Conservation (phyloP, 495 filamentous ascomycete genomes). For the Trichoderma asperelloides region DNA sequence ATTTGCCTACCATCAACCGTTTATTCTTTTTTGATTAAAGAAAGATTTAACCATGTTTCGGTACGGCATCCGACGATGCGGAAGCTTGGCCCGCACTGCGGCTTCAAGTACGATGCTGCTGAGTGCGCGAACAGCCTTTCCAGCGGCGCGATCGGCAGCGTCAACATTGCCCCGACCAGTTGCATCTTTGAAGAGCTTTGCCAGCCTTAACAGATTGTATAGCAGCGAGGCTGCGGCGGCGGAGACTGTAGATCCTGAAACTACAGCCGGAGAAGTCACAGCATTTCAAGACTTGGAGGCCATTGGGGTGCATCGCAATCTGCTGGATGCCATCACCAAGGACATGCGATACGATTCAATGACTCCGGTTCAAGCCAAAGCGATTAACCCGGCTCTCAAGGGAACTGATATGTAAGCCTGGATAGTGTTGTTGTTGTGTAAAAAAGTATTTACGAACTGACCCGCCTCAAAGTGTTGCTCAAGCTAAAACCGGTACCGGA, state of each 20-base stretch:
- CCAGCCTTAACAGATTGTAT: constrained; percentile 23
- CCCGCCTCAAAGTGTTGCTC: constrained; percentile 55
- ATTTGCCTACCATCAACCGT: no score
- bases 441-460: constrained; percentile 12
- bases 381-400: constrained; percentile 66
- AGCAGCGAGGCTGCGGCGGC: constrained; percentile 26
- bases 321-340: constrained; percentile 61
- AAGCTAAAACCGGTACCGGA: constrained; percentile 82
- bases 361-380: constrained; percentile 85
- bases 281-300: constrained; percentile 61
- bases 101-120: not conserved
- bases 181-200: not conserved
- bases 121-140: not conserved
- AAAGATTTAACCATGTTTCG: constrained; percentile 5
- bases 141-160: not conserved
- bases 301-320: constrained; percentile 49
- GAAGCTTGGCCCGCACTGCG: not conserved
- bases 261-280: constrained; percentile 35
- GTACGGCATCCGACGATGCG: constrained; percentile 7
- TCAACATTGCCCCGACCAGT: not conserved
- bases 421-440: constrained; percentile 13
- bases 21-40: not conserved
- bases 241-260: constrained; percentile 10
- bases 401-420: constrained; percentile 71
- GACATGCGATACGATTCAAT: constrained; percentile 73